phyloP scores from a whole-genome alignment of 352 stramenopile species.

The Globisporangium viniferum region DNA sequence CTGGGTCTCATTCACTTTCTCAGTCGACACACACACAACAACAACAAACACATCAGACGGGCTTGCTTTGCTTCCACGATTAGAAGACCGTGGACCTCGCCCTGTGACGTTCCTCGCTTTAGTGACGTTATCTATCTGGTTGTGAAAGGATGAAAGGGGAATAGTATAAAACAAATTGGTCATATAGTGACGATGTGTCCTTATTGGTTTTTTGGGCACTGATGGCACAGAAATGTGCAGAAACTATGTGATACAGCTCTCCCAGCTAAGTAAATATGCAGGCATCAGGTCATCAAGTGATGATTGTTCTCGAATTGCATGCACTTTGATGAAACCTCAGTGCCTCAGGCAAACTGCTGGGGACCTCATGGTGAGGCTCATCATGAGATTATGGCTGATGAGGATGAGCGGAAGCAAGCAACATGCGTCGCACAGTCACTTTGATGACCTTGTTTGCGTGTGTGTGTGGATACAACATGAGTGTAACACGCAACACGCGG shows the following conservation, averaged over 20 bases:
- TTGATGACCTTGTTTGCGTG: neutral
- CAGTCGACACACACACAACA: neutral
- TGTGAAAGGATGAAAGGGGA: no score
- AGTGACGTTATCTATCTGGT: neutral
- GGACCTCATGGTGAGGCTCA: neutral
- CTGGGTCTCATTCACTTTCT: neutral
- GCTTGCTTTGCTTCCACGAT: slow-evolving; percentile 3
- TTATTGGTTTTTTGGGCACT: no score
- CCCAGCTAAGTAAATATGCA: neutral
- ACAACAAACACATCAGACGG: neutral
- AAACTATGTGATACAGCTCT: neutral
- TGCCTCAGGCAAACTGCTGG: no score
- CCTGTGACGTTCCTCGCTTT: neutral
- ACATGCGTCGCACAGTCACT: neutral
- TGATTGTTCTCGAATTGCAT: slow-evolving; percentile 2
- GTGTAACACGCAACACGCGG: no score
- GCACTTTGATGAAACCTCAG: neutral
- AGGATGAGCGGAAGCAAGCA: neutral
- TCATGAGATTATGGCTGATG: neutral
- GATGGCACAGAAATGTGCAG: neutral
- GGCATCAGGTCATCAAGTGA: neutral
- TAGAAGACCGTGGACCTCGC: neutral
- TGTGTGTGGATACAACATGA: neutral
- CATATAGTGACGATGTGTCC: neutral
- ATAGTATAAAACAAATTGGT: no score